Evolutionary conservation across 768 basidiomycete genomes (phyloP).

Genomic region (Amanita subjunquillea): DNA sequence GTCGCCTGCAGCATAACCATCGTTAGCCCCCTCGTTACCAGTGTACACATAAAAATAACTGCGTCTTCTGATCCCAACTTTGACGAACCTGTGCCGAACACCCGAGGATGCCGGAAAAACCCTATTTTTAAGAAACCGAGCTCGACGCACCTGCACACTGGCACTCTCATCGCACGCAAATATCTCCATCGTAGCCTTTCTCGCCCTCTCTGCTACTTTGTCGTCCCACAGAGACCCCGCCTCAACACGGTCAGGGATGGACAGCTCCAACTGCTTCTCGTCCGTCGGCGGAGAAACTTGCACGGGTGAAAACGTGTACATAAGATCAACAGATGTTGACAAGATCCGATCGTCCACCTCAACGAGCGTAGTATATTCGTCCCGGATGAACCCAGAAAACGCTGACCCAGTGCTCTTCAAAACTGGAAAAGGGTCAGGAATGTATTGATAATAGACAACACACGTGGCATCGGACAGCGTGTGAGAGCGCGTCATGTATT

Average conservation of each 20-base stretch:
- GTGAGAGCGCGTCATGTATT: not conserved
- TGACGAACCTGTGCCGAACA: not conserved
- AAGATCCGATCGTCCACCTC: slow-evolving; percentile 86
- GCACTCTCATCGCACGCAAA: slow-evolving; percentile 88
- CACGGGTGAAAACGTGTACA: slow-evolving; percentile 52
- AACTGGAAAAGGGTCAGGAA: slow-evolving; percentile 30
- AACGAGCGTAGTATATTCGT: slow-evolving; percentile 81
- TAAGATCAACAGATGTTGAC: slow-evolving; percentile 76
- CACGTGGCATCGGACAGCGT: not conserved
- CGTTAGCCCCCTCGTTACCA: slow-evolving; percentile 3
- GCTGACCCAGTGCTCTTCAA: slow-evolving; percentile 85
- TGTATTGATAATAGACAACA: not conserved
- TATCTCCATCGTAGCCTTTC: slow-evolving; percentile 59
- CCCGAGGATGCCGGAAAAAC: not conserved
- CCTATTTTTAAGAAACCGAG: slow-evolving; percentile 1
- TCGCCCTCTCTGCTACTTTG: slow-evolving; percentile 39
- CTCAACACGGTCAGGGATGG: slow-evolving; percentile 23
- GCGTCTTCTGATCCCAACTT: slow-evolving; percentile 2
- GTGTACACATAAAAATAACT: slow-evolving; percentile 3
- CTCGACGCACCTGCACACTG: slow-evolving; percentile 70
- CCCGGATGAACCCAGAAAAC: slow-evolving; percentile 71
- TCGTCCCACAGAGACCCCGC: slow-evolving; percentile 52
- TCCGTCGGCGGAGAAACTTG: slow-evolving; percentile 37
- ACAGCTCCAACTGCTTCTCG: slow-evolving; percentile 41
- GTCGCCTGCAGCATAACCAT: slow-evolving; percentile 52